Conservation (phyloP, 257 asterid genomes). For the Nicotiana obtusifolia region DNA sequence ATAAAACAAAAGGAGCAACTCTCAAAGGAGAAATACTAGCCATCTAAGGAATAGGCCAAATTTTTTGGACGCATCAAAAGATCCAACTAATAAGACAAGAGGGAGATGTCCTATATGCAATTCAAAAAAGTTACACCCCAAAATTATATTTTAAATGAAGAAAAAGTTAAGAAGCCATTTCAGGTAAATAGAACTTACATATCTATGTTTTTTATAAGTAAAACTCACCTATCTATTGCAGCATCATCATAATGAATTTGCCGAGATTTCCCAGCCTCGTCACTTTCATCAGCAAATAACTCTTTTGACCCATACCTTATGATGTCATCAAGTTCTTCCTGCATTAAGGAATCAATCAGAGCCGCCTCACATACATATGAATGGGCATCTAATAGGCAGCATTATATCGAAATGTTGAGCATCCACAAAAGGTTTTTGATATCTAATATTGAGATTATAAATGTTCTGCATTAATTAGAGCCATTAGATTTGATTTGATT, state of each 20-base stretch:
- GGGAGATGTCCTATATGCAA: conserved; percentile 3
- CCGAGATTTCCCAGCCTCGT: conserved; percentile 82
- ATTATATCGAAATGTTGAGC: no score
- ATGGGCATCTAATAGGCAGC: no score
- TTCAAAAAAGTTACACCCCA: not conserved
- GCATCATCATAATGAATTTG: conserved; percentile 96
- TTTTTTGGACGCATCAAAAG: not conserved
- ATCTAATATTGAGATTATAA: no score
- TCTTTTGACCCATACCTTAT: conserved; percentile 94
- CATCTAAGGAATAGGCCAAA: not conserved
- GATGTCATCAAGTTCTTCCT: conserved; percentile 97
- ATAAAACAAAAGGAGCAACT: not conserved
- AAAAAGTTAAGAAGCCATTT: conserved; percentile 2
- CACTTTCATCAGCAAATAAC: conserved; percentile 91
- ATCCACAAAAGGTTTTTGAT: no score
- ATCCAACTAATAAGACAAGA: not conserved
- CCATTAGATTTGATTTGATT: no score
- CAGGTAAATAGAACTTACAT: conserved; percentile 13
- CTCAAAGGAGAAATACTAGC: not conserved
- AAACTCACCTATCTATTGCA: conserved; percentile 84
- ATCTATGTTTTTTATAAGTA: conserved; percentile 28
- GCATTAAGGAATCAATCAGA: conserved; percentile 20
- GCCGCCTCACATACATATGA: not conserved
- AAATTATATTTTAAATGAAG: conserved; percentile 1
- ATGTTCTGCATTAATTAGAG: no score